Evolutionary conservation across 140 eudicot species (phyloP), one percentile per base, ranked within the genome.

Genomic region (Cichorium intybus): DNA sequence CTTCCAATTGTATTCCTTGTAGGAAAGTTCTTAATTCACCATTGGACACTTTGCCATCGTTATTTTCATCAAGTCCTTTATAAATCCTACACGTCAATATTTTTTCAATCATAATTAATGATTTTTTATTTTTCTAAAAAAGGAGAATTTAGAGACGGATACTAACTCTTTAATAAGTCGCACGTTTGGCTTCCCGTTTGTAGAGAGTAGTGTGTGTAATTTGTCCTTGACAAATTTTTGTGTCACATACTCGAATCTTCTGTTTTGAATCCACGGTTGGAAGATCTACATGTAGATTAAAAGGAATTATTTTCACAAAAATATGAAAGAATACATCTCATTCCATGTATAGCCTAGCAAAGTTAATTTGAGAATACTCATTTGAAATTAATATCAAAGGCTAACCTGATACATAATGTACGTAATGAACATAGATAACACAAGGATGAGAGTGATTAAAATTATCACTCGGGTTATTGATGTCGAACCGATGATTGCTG

Each of bases 361-460:
- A 9, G 23, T 62, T 27, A 24, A n/a, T 0, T 0, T 64, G 28
- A 4, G 2, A 29, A 6, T 62, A 23, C 16, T 9, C 35, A 22
- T 33, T 66, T 66, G 62, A 66, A 51, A n/a, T n/a, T n/a, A n/a
- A 50, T 46, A 45, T 29, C 45, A 29, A 49, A 45, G 10, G 31
- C 45, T 46, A n/a, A 89, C 97, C 97, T 89, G 92, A 82, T 86
- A 89, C 10, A 67, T 49, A n/a, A 71, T 43, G 73, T 86, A 83
- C 20, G 80, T 56, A 60, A 86, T 2, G 45, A 78, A 80, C 67
- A 89, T 60, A 31, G 18, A 37, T 26, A 81, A 14, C 31, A 89
- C 73, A 28, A 86, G 15, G 34, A 89, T 67, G 64, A 89, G 87
- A 23, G 92, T 74, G 80, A 81, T 24, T 12, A 89, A 63, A 34